phyloP scores from a whole-genome alignment of 768 basidiomycete genomes.

The Phylloporus scabripes region DNA sequence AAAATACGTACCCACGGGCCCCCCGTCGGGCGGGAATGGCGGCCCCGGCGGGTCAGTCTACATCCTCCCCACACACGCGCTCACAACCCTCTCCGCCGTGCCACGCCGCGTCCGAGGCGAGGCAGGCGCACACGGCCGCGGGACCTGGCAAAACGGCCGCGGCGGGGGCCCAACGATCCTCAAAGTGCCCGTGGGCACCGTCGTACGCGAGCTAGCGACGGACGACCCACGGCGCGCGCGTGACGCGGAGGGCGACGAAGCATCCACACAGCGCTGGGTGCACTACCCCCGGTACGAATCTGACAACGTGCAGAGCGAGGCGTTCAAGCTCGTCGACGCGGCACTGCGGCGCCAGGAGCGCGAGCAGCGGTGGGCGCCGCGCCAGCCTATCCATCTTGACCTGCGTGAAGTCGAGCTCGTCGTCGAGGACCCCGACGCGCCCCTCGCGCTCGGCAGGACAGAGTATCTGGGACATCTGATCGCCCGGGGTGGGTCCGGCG shows the following conservation, averaged over 20 bases:
- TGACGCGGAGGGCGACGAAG: conserved; percentile 55
- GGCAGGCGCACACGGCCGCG: conserved; percentile 68
- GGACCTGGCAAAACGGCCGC: conserved; percentile 83
- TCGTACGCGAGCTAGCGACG: conserved; percentile 69
- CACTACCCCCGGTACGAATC: conserved; percentile 71
- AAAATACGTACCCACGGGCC: conserved; percentile 76
- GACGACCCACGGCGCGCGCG: conserved; percentile 60
- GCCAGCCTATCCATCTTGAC: conserved; percentile 53
- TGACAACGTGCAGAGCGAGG: conserved; percentile 54
- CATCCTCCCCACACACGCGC: conserved; percentile 66
- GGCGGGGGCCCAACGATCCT: conserved; percentile 68
- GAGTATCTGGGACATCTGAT: conserved; percentile 59
- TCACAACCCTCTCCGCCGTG: conserved; percentile 75
- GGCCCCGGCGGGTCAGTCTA: conserved; percentile 87
- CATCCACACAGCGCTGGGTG: conserved; percentile 51
- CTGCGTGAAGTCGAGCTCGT: conserved; percentile 48
- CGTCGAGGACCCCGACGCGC: conserved; percentile 38
- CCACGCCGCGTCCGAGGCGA: conserved; percentile 62
- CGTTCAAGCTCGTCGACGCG: conserved; percentile 68
- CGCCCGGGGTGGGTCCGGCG: conserved; percentile 73
- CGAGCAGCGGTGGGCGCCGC: conserved; percentile 46
- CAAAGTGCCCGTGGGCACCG: conserved; percentile 84
- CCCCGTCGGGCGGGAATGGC: conserved; percentile 91
- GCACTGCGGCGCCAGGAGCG: conserved; percentile 57
- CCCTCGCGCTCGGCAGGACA: conserved; percentile 53